phyloP scores from a whole-genome alignment of 495 filamentous ascomycete genomes.

The Aspergillus biplanus region DNA sequence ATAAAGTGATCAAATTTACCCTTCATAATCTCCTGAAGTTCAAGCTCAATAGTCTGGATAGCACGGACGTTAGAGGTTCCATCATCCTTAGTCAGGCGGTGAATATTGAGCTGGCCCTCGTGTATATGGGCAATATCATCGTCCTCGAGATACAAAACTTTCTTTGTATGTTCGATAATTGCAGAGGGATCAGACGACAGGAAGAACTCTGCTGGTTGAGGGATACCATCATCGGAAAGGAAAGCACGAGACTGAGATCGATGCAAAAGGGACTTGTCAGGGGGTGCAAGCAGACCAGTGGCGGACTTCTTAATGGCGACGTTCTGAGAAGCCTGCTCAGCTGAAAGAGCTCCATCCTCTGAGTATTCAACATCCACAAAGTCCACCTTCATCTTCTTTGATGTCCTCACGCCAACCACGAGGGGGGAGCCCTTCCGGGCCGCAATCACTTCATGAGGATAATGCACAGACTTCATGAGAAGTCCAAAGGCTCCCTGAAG shows the following conservation, averaged over 20 bases:
- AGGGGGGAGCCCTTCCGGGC: constrained; percentile 97
- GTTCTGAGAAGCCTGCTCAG: constrained; percentile 95
- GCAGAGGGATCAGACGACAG: constrained; percentile 96
- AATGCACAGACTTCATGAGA: constrained; percentile 96
- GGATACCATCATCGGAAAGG: constrained; percentile 95
- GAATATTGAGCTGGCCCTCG: constrained; percentile 97
- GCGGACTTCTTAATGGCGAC: constrained; percentile 91
- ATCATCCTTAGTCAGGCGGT: constrained; percentile 94
- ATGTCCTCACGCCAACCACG: constrained; percentile 91
- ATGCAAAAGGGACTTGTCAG: constrained; percentile 97
- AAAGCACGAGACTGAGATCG: constrained; percentile 97
- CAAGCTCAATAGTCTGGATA: constrained; percentile 96
- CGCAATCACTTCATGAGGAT: constrained; percentile 95
- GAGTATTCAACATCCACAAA: constrained; percentile 98
- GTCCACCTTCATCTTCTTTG: constrained; percentile 99
- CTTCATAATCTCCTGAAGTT: constrained; percentile 99
- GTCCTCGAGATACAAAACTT: constrained; percentile 98
- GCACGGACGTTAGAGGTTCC: constrained; percentile 94
- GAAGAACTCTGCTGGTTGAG: constrained; percentile 99
- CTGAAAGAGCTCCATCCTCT: constrained; percentile 83
- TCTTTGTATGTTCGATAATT: constrained; percentile 99
- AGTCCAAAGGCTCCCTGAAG: constrained; percentile 97
- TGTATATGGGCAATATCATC: constrained; percentile 99
- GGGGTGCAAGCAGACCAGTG: constrained; percentile 77
- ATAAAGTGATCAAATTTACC: constrained; percentile 99